Evolutionary conservation across 1,284 basidiomycete genomes (phyloP), one percentile per base, ranked within the genome.

Genomic region (Athelia sp.): DNA sequence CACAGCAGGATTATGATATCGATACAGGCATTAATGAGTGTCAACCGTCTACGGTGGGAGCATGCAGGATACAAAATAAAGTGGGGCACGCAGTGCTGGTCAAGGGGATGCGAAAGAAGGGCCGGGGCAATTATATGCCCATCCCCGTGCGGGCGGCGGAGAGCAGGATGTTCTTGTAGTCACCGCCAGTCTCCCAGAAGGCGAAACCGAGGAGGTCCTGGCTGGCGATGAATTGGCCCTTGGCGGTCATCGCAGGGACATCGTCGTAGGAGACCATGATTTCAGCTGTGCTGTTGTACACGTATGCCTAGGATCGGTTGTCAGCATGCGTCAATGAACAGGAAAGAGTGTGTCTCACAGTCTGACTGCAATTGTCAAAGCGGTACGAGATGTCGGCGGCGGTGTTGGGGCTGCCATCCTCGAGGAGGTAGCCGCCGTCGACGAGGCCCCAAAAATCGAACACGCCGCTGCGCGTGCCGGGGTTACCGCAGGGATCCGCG

Each of bases 281-380:
- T 45, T 77, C 64, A 0, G 71, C 69, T 1, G 65, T 67, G 38
- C 71, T 56, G 62, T 84, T 74, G 62, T 84, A 87, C 22, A 85
- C 72, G 53, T 78, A 85, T 0, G 84, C 79, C 84, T 87, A 55
- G 14, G 59, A 21, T 42, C 1, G 49, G 43, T 34, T 23, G 48
- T 42, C 46, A 10, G 13, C 24, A 15, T n/a, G 11, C 10, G 11
- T 43, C 40, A 11, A 13, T 10, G 13, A 13, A 11, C 11, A 22
- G 38, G 18, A 61, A 42, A 42, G 14, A 14, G 49, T n/a, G n/a
- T n/a, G n/a, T n/a, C 83, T 50, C 51, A 86, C 84, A 47, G 85
- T 87, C 66, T 87, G 75, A 52, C 77, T 82, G 67, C 85, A 87
- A 8, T 73, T 61, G 54, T 87, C 82, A 57, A 74, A 87, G 24